Evolutionary conservation across 768 basidiomycete genomes (phyloP), one percentile per base, ranked within the genome.

Genomic region (Tricholoma terreum): DNA sequence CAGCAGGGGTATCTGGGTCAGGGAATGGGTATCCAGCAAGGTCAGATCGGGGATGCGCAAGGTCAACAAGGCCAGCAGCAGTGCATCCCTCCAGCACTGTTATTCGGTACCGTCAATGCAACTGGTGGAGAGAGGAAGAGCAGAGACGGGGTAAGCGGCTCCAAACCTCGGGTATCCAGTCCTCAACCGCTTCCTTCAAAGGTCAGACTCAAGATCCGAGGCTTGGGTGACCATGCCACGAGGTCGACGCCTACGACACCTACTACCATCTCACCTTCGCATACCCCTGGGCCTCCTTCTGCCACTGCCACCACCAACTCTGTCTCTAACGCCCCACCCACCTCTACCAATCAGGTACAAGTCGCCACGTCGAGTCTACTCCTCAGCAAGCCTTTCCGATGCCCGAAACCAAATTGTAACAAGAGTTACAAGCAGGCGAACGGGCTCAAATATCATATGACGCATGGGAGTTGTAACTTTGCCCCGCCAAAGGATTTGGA

Each of bases 361-460:
- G 63, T 73, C 43, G 60, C 73, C 33, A 75, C 82, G 12, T 76
- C 85, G 0, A 83, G 86, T 3, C 72, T 89, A n/a, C 72, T 90
- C 36, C 74, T 89, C 50, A 85, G 84, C 57, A 94, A 94, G 72
- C 92, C 93, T 3, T 95, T 94, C 83, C 81, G 85, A 48, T 98
- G 94, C 77, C 94, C 94, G 9, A 95, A 95, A 70, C 86, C 91
- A 0, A 93, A 94, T 61, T 98, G 94, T 78, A 93, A 91, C 77
- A 98, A 98, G 80, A 84, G 84, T 52, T 97, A 96, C 79, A 96
- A 96, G 78, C 94, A 96, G 73, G 92, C 92, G 42, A 97, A 97
- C 63, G 87, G 94, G 10, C 79, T 98, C 65, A 96, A 97, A 77
- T 94, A 95, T 73, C 92, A 95, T 72, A 87, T 93, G 80, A 90